A percentile compares a stretch with the other conserved stretches of the same genome.
Evolutionary conservation across 73 alveolate species (phyloP).

Genomic region (Paramecium biaurelia): DNA sequence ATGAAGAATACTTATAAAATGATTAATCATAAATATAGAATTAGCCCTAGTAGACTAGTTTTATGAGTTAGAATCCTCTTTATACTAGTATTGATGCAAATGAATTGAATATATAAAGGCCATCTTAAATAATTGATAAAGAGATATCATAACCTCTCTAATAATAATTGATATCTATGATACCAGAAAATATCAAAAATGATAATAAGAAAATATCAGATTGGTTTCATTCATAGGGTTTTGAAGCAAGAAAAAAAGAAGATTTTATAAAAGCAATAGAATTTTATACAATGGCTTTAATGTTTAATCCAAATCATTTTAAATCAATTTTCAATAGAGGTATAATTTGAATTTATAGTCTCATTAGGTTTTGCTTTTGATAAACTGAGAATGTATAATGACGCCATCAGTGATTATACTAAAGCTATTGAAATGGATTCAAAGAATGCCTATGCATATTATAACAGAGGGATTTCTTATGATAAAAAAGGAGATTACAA

Average conservation of each 20-base stretch:
- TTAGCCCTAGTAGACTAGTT: not conserved
- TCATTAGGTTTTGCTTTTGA: conserved; percentile 90
- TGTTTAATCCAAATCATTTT: conserved; percentile 82
- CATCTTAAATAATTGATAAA: not conserved
- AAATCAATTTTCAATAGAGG: conserved; percentile 90
- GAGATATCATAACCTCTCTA: not conserved
- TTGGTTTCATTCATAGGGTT: conserved; percentile 76
- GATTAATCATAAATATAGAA: not conserved
- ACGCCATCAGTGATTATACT: conserved; percentile 93
- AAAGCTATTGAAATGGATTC: conserved; percentile 93
- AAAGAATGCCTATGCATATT: conserved; percentile 95
- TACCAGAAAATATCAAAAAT: conserved; percentile 2
- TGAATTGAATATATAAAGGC: not conserved
- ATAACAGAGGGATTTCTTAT: conserved; percentile 94
- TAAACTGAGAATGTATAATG: conserved; percentile 91
- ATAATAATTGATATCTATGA: not conserved
- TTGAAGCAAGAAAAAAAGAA: conserved; percentile 79
- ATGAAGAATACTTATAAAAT: conserved; percentile 19
- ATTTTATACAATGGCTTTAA: conserved; percentile 76
- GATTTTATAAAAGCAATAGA: conserved; percentile 75
- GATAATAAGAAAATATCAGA: conserved; percentile 75
- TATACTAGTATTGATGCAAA: conserved; percentile 1
- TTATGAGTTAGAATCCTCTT: conserved; percentile 19
- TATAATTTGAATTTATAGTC: not conserved
- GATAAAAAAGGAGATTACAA: conserved; percentile 95